Base-by-base conservation (phyloP, 768 basidiomycete genomes). In the Mycena amicta region DNA sequence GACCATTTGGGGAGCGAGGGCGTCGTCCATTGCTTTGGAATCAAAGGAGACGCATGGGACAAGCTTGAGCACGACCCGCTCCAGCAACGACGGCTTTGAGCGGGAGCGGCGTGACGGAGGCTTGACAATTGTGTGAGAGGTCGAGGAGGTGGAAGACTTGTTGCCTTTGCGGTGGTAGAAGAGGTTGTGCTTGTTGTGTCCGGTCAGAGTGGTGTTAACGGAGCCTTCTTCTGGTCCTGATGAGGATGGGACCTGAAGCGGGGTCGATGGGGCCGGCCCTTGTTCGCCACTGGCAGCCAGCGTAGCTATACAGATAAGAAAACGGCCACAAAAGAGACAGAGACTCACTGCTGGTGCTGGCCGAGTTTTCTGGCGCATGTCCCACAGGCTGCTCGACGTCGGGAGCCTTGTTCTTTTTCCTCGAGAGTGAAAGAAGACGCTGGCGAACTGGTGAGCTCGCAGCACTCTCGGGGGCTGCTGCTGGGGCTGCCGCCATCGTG, bases 81-180 rank as follows among this genome's bases (percentile, higher is more conserved):
- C 59, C 12, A 76, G 64, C 47, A 77, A 69, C 0, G 74, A 73
- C 20, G 66, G 68, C 52, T 67, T 70, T 46, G 61, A 40, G 53
- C 64, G 65, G 27, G 45, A 27, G 23, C 60, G 57, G 6, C 46
- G 60, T 5, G 62, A 22, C 43, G 60, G 31, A 23, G 70, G 60
- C 63, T 76, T 78, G 54, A 57, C 63, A 56, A 75, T 67, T 22
- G 76, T 74, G 33, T 67, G 68, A 26, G 70, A 70, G 20, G 70
- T 65, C 26, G 69, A 69, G 15, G 73, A 75, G 33, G 72, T 59
- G 16, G 74, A 64, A 5, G 75, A 70, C 59, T 75, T 76, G 67
- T 68, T 71, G 40, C 64, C 60, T 67, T 75, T 79, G 64, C 79
- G 77, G 55, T 55, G 75, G 76, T 71, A 80, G 78, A 64, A 81